Percentiles rank a stretch among this genome's conserved stretches.
Evolutionary conservation across 176 grass and related monocot genomes (phyloP).

Genomic region (Pontederia crassipes): DNA sequence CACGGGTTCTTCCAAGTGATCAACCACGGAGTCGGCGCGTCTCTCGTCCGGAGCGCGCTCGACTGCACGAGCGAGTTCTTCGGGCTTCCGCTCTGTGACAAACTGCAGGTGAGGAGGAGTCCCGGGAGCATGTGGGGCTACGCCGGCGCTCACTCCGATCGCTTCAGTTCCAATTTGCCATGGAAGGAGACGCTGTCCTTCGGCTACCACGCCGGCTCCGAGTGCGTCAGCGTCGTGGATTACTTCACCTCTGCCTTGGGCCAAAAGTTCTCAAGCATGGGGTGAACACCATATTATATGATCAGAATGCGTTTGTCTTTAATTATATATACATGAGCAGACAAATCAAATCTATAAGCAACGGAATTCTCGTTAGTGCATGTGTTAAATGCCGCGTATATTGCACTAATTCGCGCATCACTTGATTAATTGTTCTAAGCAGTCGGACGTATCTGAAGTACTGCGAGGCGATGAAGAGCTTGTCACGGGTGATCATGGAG

Average conservation of each 20-base stretch:
- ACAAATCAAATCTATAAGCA: neutral
- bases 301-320: too few relatives aligned
- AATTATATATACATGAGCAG: neutral
- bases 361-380: too few relatives aligned
- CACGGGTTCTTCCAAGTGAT: slow-evolving; percentile 91
- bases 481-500: slow-evolving; percentile 73
- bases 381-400: neutral
- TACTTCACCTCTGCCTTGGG: slow-evolving; percentile 65
- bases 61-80: slow-evolving; percentile 57
- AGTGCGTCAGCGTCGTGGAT: slow-evolving; percentile 31
- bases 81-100: slow-evolving; percentile 39
- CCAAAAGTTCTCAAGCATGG: slow-evolving; percentile 43
- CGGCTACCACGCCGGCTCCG: slow-evolving; percentile 28
- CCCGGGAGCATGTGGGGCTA: slow-evolving; percentile 74
- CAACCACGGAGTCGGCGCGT: slow-evolving; percentile 46
- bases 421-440: neutral
- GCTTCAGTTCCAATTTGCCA: slow-evolving; percentile 64
- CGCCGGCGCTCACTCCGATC: slow-evolving; percentile 71
- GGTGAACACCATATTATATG: slow-evolving; percentile 21
- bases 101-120: slow-evolving; percentile 42
- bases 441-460: slow-evolving; percentile 75
- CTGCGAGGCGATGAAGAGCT: slow-evolving; percentile 60
- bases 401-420: neutral
- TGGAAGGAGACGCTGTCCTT: slow-evolving; percentile 97
- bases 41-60: slow-evolving; percentile 32